These are phyloP conservation scores for Penicillium frequentans DNA, from an alignment of 2,329 filamentous ascomycete species.

Conservation along the genomic window DNA sequence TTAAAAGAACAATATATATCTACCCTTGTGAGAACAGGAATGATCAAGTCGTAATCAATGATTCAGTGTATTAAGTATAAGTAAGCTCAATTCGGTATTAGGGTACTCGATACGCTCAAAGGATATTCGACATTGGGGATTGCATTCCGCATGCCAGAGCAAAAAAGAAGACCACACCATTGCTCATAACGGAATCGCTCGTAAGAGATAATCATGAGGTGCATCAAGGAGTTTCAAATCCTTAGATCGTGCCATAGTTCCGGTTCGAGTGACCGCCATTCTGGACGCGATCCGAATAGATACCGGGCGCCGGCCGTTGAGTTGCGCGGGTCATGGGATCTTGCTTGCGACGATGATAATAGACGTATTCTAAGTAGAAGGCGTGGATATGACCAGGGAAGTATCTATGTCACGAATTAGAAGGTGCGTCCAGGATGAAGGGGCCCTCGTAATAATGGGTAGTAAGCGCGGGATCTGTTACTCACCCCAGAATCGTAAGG, in stretches of 20 bases:
- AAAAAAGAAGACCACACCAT: background rate
- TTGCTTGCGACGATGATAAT: slow-evolving; percentile 63
- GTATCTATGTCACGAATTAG: slow-evolving; percentile 49
- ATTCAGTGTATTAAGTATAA: background rate
- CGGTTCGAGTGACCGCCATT: slow-evolving; percentile 30
- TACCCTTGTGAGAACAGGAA: background rate
- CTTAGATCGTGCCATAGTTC: slow-evolving; percentile 28
- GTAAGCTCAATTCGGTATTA: background rate
- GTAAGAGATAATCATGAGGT: background rate
- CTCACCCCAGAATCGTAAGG: slow-evolving; percentile 64
- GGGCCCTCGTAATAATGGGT: no score
- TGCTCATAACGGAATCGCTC: background rate
- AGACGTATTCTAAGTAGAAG: slow-evolving; percentile 81
- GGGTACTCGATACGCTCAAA: background rate
- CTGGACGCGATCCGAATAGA: slow-evolving; percentile 43
- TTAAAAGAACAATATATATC: background rate
- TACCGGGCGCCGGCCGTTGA: slow-evolving; percentile 32
- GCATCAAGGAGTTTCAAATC: background rate
- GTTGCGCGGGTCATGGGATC: slow-evolving; percentile 22
- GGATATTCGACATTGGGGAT: background rate
- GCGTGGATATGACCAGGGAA: slow-evolving; percentile 77
- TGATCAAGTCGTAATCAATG: background rate
- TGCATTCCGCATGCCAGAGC: background rate
- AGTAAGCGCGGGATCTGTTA: background rate
- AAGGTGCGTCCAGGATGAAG: background rate